These are phyloP conservation scores for Leptographium galeiforme DNA, from an alignment of 2,329 filamentous ascomycete genomes.

Conservation along the genomic window DNA sequence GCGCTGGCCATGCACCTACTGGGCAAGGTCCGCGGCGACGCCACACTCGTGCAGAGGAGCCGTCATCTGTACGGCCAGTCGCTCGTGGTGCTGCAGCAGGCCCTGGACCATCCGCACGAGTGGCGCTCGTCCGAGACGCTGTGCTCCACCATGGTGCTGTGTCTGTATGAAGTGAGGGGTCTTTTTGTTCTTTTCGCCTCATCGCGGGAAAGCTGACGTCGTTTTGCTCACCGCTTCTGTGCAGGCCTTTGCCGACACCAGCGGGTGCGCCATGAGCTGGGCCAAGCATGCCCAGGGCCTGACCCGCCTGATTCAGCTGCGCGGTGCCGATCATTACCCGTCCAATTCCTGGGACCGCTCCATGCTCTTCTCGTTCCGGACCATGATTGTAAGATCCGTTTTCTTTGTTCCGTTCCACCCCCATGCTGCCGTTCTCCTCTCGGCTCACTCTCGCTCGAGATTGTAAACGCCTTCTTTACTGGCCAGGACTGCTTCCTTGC, in stretches of 20 bases:
- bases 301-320: conserved; percentile 23
- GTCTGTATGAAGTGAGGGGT: conserved; percentile 23
- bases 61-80: conserved; percentile 24
- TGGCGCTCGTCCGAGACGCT: conserved; percentile 28
- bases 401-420: background rate
- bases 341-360: conserved; percentile 21
- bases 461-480: conserved; percentile 25
- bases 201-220: no score
- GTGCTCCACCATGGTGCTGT: conserved; percentile 26
- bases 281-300: conserved; percentile 26
- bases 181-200: background rate
- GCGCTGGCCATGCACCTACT: conserved; percentile 24
- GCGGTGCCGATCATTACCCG: conserved; percentile 22
- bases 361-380: conserved; percentile 24
- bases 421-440: background rate
- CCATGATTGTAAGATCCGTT: conserved; percentile 18
- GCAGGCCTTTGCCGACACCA: conserved; percentile 29
- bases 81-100: conserved; percentile 20
- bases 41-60: conserved; percentile 19
- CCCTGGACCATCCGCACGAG: conserved; percentile 22
- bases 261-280: conserved; percentile 20
- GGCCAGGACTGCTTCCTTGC: conserved; percentile 23
- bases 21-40: conserved; percentile 20
- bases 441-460: conserved; percentile 12
- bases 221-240: background rate